phyloP scores from a whole-genome alignment of 306 rosid genomes.

The Pyrus pyrifolia region DNA sequence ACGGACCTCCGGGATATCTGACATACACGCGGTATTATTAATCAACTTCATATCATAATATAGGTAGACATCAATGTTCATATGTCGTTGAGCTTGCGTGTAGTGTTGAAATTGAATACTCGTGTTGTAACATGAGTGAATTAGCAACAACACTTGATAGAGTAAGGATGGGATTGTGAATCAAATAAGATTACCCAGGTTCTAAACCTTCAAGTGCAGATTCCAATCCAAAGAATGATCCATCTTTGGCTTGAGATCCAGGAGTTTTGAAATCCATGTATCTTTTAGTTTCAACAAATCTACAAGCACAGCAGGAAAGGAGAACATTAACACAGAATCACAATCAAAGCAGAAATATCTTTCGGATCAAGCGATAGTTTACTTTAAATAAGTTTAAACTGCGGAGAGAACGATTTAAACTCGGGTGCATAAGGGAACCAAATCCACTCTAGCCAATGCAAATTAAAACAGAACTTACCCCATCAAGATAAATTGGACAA shows the following conservation, averaged over 20 bases:
- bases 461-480: slow-evolving; percentile 37
- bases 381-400: no score
- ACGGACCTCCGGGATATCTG: slow-evolving; percentile 83
- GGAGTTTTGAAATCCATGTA: slow-evolving; percentile 87
- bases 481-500: slow-evolving; percentile 78
- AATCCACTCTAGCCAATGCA: no score
- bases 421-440: no score
- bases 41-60: no score
- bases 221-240: slow-evolving; percentile 76
- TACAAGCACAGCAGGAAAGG: slow-evolving; percentile 20
- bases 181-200: slow-evolving; percentile 59
- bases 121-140: no score
- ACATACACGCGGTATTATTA: no score
- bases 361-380: neutral
- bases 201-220: slow-evolving; percentile 72
- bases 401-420: no score
- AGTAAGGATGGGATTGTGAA: neutral
- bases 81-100: no score
- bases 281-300: slow-evolving; percentile 82
- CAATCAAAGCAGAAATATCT: neutral
- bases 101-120: no score
- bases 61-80: no score
- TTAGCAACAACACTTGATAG: no score
- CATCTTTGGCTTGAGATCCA: slow-evolving; percentile 85
- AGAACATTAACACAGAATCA: neutral